A percentile compares a stretch with the other conserved stretches of the same genome.
phyloP scores from a whole-genome alignment of 139 green algal species.

The Picochlorum sp. region DNA sequence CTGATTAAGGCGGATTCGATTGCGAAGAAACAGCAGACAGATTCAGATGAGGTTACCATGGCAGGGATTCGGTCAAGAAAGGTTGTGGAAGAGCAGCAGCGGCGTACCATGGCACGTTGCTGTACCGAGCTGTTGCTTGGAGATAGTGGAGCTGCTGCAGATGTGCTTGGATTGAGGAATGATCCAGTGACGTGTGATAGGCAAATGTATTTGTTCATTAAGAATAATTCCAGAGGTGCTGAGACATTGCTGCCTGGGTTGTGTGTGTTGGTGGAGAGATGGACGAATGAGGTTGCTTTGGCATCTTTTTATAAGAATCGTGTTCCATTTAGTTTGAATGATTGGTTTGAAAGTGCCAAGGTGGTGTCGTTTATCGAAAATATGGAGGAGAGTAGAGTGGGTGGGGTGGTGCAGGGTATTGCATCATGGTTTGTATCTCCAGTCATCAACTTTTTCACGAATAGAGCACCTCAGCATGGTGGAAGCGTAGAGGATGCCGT shows the following conservation, averaged over 20 bases:
- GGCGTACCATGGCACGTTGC: conserved; percentile 16
- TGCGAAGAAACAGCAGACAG: not conserved
- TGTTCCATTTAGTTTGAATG: conserved; percentile 20
- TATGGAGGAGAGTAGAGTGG: not conserved
- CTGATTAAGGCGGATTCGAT: conserved; percentile 6
- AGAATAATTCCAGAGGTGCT: conserved; percentile 17
- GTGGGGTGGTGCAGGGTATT: not conserved
- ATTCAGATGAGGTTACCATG: not conserved
- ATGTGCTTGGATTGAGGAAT: conserved; percentile 18
- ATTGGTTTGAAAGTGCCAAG: conserved; percentile 18
- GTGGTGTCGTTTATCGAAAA: conserved; percentile 4
- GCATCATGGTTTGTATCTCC: not conserved
- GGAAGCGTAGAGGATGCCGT: too few species aligned
- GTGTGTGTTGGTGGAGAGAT: conserved; percentile 29
- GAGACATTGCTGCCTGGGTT: conserved; percentile 31
- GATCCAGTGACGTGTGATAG: conserved; percentile 20
- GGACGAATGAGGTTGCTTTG: conserved; percentile 32
- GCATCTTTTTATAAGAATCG: conserved; percentile 5
- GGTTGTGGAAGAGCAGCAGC: conserved; percentile 21
- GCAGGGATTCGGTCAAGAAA: not conserved
- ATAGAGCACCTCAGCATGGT: too few species aligned
- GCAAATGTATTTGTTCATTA: conserved; percentile 23
- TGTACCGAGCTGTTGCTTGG: conserved; percentile 35
- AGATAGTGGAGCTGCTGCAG: conserved; percentile 15
- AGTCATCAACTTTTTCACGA: too few species aligned